phyloP scores from a whole-genome alignment of 441 rosid species.

The Biscutella auriculata region DNA sequence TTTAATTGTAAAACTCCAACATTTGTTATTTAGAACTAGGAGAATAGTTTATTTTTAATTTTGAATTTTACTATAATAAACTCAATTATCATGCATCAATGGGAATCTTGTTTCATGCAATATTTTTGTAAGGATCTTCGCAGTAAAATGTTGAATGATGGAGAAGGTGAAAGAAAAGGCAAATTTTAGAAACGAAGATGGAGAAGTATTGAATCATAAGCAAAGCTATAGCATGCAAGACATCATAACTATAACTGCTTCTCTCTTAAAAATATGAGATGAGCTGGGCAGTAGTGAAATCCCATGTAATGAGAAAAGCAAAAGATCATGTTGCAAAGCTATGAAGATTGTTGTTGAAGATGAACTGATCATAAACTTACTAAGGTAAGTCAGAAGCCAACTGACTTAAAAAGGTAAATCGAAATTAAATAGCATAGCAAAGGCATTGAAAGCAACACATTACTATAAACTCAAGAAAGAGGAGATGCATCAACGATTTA shows the following conservation, averaged over 20 bases:
- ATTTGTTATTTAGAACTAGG: too few species aligned
- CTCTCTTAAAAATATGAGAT: slow-evolving; percentile 29
- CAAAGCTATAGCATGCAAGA: slow-evolving; percentile 6
- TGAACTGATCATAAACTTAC: slow-evolving; percentile 11
- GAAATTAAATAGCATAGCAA: slow-evolving; percentile 38
- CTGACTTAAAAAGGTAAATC: slow-evolving; percentile 17
- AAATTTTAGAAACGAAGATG: slow-evolving; percentile 19
- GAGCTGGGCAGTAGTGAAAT: slow-evolving; percentile 17
- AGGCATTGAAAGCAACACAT: slow-evolving; percentile 26
- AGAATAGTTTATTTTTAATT: too few species aligned
- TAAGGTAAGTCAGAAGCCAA: slow-evolving; percentile 20
- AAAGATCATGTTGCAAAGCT: slow-evolving; percentile 14
- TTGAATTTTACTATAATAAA: too few species aligned
- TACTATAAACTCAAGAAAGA: slow-evolving; percentile 34
- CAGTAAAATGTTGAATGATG: slow-evolving; percentile 1
- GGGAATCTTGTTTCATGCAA: neutral
- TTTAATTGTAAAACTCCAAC: too few species aligned
- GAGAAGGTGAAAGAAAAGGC: slow-evolving; percentile 16
- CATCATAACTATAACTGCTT: slow-evolving; percentile 16
- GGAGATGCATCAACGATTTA: slow-evolving; percentile 28
- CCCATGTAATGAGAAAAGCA: slow-evolving; percentile 18
- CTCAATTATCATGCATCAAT: neutral
- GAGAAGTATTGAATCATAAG: slow-evolving; percentile 19
- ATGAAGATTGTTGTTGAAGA: slow-evolving; percentile 15
- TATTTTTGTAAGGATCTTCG: neutral